These are phyloP conservation scores for Eruca vesicaria DNA, from an alignment of 441 rosid genomes.

Conservation along the genomic window DNA sequence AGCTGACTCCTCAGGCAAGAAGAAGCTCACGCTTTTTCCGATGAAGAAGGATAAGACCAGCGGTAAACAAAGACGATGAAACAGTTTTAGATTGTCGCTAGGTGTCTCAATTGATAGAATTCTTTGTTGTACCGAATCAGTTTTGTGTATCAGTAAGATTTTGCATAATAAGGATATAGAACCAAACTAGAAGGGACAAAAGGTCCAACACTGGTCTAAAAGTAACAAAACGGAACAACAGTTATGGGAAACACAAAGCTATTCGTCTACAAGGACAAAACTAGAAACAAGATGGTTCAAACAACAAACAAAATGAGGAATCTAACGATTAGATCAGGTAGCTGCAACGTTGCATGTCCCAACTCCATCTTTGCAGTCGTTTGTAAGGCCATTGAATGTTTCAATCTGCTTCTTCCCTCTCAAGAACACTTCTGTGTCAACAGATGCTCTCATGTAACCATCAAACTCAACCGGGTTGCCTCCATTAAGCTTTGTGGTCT, in stretches of 20 bases:
- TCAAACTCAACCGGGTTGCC: constrained; percentile 87
- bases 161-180: constrained; percentile 9
- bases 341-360: constrained; percentile 79
- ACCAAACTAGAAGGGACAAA: not conserved
- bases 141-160: constrained; percentile 16
- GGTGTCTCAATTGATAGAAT: not conserved
- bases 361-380: constrained; percentile 82
- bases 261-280: constrained; percentile 32
- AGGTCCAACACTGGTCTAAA: not conserved
- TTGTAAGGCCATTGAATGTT: constrained; percentile 83
- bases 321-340: constrained; percentile 37
- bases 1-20: constrained; percentile 58
- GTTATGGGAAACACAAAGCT: constrained; percentile 1
- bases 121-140: constrained; percentile 2
- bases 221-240: constrained; percentile 1
- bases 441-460: constrained; percentile 87
- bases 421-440: constrained; percentile 86
- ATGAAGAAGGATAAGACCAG: constrained; percentile 57
- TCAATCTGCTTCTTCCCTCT: constrained; percentile 94
- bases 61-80: constrained; percentile 41
- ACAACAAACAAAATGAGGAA: constrained; percentile 10
- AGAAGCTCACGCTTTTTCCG: constrained; percentile 72
- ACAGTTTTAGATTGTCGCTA: not conserved
- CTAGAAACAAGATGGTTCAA: constrained; percentile 27
- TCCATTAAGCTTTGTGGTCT: constrained; percentile 77